phyloP scores from a whole-genome alignment of 345 rosid genomes.

The Eucalyptus sideroxylon region DNA sequence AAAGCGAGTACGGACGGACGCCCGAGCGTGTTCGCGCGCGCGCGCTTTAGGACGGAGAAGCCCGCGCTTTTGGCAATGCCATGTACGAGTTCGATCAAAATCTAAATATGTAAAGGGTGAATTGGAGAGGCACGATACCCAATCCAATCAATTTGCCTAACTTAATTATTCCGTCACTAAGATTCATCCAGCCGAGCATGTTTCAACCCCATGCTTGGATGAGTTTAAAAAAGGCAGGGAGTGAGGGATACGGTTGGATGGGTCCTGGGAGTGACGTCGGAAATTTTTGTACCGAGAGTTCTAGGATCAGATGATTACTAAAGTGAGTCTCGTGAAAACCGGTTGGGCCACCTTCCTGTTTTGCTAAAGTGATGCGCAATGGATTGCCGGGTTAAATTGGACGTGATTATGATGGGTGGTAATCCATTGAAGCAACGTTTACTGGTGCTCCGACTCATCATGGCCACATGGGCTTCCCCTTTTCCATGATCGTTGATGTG shows the following conservation, averaged over 20 bases:
- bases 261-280: not conserved
- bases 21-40: not conserved
- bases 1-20: not conserved
- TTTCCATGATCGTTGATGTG: not conserved
- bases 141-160: not conserved
- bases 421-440: not conserved
- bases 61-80: not conserved
- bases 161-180: not conserved
- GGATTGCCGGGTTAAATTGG: not conserved
- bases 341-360: too few relatives aligned
- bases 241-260: not conserved
- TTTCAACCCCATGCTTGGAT: not conserved
- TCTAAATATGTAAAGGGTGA: not conserved
- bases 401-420: not conserved
- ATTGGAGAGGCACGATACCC: accelerated
- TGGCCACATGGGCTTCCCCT: not conserved
- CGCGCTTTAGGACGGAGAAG: not conserved
- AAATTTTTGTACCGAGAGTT: not conserved
- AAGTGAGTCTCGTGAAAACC: not conserved
- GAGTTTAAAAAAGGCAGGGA: not conserved
- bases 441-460: not conserved
- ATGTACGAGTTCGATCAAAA: not conserved
- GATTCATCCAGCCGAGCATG: not conserved
- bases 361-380: not conserved
- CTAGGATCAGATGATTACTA: not conserved